Evolutionary conservation across 768 basidiomycete genomes (phyloP).

Genomic region (Boletus rubescentipes): DNA sequence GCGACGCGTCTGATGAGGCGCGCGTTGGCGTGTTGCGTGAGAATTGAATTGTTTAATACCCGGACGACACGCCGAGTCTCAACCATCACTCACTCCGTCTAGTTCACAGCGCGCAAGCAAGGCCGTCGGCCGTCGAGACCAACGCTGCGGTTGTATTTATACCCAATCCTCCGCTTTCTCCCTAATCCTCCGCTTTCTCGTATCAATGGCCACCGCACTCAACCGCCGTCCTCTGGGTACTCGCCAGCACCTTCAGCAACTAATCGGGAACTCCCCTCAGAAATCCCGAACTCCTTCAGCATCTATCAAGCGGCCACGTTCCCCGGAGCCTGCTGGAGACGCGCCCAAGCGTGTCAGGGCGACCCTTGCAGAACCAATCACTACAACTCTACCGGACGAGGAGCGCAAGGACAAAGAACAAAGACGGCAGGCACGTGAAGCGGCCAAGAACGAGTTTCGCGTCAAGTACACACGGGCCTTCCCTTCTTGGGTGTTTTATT

Average conservation of each 20-base stretch:
- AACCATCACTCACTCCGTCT: constrained; percentile 3
- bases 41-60: constrained; percentile 18
- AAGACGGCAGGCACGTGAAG: constrained; percentile 50
- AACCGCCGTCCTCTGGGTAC: constrained; percentile 49
- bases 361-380: constrained; percentile 20
- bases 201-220: constrained; percentile 42
- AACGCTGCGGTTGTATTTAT: neutral
- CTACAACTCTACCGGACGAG: constrained; percentile 32
- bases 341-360: constrained; percentile 47
- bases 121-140: neutral
- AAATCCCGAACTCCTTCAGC: constrained; percentile 34
- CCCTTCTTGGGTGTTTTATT: constrained; percentile 80
- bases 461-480: constrained; percentile 85
- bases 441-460: constrained; percentile 68
- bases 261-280: constrained; percentile 35
- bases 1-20: constrained; percentile 19
- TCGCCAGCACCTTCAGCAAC: constrained; percentile 40
- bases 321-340: constrained; percentile 47
- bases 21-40: constrained; percentile 28
- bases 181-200: neutral
- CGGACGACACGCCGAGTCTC: neutral
- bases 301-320: constrained; percentile 48
- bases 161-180: neutral
- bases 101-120: neutral
- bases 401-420: constrained; percentile 47